These are phyloP conservation scores for Coprinopsis cinerea DNA, from an alignment of 768 basidiomycete species.

Conservation along the genomic window DNA sequence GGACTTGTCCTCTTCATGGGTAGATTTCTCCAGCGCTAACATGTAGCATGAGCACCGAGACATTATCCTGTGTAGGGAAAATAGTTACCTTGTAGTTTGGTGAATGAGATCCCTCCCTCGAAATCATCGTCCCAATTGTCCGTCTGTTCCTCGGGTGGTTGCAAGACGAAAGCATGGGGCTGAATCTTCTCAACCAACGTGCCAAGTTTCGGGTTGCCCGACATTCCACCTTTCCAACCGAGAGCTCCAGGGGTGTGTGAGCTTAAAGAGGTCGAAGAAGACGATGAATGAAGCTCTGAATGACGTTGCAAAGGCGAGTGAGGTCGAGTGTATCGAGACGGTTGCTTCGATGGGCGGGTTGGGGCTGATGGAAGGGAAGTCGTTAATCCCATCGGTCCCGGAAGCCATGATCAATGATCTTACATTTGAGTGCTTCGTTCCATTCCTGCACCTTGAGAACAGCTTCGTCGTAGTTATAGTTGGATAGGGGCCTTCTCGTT, in stretches of 20 bases:
- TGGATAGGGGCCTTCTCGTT: constrained; percentile 44
- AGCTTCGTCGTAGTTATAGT: constrained; percentile 90
- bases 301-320: constrained; percentile 41
- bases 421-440: constrained; percentile 96
- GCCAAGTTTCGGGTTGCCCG: constrained; percentile 29
- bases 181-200: constrained; percentile 49
- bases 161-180: constrained; percentile 60
- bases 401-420: too few relatives aligned
- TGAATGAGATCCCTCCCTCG: constrained; percentile 85
- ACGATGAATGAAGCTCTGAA: constrained; percentile 25
- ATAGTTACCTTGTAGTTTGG: constrained; percentile 63
- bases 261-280: constrained; percentile 21
- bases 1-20: constrained; percentile 48
- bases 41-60: constrained; percentile 5
- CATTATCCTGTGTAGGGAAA: not conserved
- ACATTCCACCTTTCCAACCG: constrained; percentile 27
- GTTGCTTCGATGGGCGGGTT: constrained; percentile 66
- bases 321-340: constrained; percentile 42
- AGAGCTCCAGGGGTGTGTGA: constrained; percentile 25
- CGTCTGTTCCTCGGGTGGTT: constrained; percentile 77
- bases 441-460: constrained; percentile 96
- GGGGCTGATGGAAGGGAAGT: constrained; percentile 43
- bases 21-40: constrained; percentile 57
- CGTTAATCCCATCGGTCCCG: too few relatives aligned
- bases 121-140: constrained; percentile 99